A percentile compares a stretch with the other conserved stretches of the same genome.
phyloP scores from a whole-genome alignment of 495 filamentous ascomycete species.

The Neurospora sp. region DNA sequence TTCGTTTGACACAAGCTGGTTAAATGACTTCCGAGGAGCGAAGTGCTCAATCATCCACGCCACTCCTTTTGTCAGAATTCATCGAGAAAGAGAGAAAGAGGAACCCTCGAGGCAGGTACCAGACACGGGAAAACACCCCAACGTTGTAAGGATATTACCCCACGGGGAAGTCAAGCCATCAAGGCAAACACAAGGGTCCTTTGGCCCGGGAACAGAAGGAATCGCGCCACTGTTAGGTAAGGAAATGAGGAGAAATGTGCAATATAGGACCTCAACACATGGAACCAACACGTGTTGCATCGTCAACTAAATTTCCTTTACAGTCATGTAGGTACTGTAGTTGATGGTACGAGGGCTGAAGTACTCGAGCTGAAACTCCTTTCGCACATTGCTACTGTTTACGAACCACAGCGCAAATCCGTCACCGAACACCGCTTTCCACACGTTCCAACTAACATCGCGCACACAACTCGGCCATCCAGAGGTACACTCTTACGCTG shows the following conservation, averaged over 20 bases:
- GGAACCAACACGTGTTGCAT: neutral
- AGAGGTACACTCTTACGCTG: no score
- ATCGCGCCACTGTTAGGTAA: neutral
- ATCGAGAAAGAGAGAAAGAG: neutral
- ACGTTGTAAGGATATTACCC: neutral
- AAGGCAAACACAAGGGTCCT: neutral
- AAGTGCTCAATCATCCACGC: no score
- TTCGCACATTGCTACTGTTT: neutral
- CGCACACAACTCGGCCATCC: no score
- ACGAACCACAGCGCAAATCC: neutral
- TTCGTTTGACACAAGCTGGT: no score
- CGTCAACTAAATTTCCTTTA: no score
- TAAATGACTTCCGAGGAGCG: no score
- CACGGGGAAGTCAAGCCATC: neutral
- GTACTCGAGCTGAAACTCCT: no score
- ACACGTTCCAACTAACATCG: no score
- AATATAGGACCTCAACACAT: neutral
- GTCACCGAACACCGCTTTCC: neutral
- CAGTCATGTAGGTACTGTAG: no score
- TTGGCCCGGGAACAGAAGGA: neutral
- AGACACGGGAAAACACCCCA: neutral
- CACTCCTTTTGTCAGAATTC: no score
- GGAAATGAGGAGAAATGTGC: neutral
- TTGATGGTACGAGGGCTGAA: no score
- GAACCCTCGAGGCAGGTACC: neutral